Base-by-base conservation (phyloP, 139 green algal genomes). In the Nannochloris sp. region DNA sequence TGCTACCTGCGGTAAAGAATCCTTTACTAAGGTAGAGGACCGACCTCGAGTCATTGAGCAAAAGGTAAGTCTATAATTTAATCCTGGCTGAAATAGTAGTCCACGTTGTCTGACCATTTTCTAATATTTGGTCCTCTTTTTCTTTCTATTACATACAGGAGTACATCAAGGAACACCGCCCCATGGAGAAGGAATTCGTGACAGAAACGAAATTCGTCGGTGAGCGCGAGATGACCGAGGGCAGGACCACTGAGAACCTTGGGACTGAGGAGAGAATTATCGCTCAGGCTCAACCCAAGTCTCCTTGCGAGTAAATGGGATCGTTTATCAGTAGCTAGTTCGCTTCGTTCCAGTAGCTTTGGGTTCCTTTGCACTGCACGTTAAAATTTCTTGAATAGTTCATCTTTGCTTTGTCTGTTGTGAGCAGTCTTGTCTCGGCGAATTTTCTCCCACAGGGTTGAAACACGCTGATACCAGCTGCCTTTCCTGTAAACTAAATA, bases 151-250 rank as follows among this genome's bases (percentile, higher is more conserved):
- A 48, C 8, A 19, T 27, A 54, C 63, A 65, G 51, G 67, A 74
- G 31, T 12, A 12, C 27, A 69, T 78, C 19, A 25, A 59, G 54
- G 73, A 80, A 65, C 73, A 80, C 57, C 55, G 64, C 33, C 73
- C 73, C 5, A 45, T 80, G n/a, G 73, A 80, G 68, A 80, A 80
- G 63, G 70, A 80, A 61, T 79, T 80, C 69, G 68, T 80, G 9
- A 34, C 27, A 36, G 48, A 59, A 12, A 59, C 48, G 9, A 9
- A 12, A 23, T 9, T 12, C 12, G 12, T 12, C 12, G 48, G 48
- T 19, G 48, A 23, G 37, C 9, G 12, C 9, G 9, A 12, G 9
- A 9, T 19, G 9, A 10, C 9, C 12, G 9, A 23, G 10, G 30
- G 31, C 10, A 12, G 31, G 12, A 12, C 9, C 9, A 12, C 10